phyloP scores from a whole-genome alignment of 2,329 filamentous ascomycete species.

The Akanthomyces lecanii region DNA sequence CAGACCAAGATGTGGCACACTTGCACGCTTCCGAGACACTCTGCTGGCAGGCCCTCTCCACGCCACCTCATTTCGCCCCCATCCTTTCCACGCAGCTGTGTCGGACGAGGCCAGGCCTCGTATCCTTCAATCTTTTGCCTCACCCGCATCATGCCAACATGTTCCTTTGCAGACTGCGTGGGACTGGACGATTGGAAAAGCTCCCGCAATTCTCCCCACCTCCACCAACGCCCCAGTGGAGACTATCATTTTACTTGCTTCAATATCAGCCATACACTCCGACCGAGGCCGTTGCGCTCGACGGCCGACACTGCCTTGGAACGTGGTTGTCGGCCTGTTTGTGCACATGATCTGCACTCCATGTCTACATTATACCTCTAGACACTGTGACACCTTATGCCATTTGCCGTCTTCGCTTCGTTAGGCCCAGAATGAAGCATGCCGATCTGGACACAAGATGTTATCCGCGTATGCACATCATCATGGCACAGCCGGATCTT shows the following conservation, averaged over 20 bases:
- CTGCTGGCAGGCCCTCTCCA: conserved; percentile 1
- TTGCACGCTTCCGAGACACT: conserved; percentile 4
- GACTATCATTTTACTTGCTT: conserved; percentile 12
- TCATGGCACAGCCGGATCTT: conserved; percentile 11
- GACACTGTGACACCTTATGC: not conserved
- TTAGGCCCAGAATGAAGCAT: not conserved
- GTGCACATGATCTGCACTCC: not conserved
- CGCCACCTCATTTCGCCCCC: conserved; percentile 8
- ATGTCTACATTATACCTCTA: not conserved
- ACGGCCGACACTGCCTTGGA: not conserved
- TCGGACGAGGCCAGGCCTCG: conserved; percentile 3
- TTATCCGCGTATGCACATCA: conserved; percentile 12
- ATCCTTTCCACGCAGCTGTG: conserved; percentile 4
- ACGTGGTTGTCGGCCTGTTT: not conserved
- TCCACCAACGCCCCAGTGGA: conserved; percentile 7
- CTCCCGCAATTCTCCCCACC: not conserved
- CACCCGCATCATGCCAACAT: not conserved
- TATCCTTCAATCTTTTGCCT: not conserved
- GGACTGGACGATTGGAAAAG: not conserved
- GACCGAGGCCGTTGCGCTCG: conserved; percentile 6
- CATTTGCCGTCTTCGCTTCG: not conserved
- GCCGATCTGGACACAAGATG: conserved; percentile 14
- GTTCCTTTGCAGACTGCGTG: not conserved
- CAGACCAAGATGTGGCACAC: not conserved
- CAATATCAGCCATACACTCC: conserved; percentile 6